Base-by-base conservation (phyloP, 345 rosid genomes). In the Lagerstroemia speciosa region DNA sequence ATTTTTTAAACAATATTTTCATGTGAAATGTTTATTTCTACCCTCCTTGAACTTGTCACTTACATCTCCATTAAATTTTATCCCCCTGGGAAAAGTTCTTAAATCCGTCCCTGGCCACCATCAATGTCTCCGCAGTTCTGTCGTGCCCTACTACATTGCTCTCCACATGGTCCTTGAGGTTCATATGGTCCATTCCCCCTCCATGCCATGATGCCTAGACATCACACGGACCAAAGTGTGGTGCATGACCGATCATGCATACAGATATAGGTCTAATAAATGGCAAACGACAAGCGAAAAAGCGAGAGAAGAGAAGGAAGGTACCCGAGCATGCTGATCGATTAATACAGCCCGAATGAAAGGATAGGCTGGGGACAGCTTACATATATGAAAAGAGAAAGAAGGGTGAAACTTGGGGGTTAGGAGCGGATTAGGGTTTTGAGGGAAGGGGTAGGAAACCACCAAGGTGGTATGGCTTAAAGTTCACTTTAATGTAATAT, bases 101-200 rank as follows among this genome's bases (percentile, higher is more conserved):
- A n/a, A n/a, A n/a, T n/a, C n/a, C n/a, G n/a, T n/a, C n/a, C n/a
- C 10, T 12, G 20, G 55, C 20, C 19, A 6, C 55, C 8, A 1
- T 41, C 4, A 48, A 48, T 48, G 26, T 48, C 55, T 48, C 24
- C 17, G 16, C 55, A 43, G 48, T 43, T n/a, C n/a, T 10, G 48
- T 12, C 15, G 48, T 10, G 48, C 19, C 20, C 7, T 3, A 6
- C 40, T 9, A 41, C 9, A 41, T 41, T 9, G 46, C 46, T 41
- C 9, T 41, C 2, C 50, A 26, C 50, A 65, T 65, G 50, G 50
- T 65, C 48, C 48, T 37, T 14, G 48, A 36, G 5, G 48, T n/a
- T 37, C 67, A 22, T 65, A 65, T 37, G 67, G 67, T 65, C 67
- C 67, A 7, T 38, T 38, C 20, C 45, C 32, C 14, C 46, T 36